Evolutionary conservation across 2,329 filamentous ascomycete genomes (phyloP).

Genomic region (Penicillium sp.): DNA sequence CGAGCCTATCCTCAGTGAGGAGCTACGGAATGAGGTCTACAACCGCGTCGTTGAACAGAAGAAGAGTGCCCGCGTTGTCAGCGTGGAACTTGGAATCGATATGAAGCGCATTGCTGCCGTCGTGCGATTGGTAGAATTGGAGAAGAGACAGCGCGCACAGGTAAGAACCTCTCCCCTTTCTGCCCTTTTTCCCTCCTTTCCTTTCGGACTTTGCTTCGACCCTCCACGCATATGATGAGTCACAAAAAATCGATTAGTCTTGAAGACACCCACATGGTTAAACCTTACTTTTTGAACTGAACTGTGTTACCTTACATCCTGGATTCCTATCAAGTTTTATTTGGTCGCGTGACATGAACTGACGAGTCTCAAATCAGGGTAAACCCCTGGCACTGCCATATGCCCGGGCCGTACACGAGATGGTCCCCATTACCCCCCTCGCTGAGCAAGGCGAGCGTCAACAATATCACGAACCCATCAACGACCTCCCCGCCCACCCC

Average conservation of each 20-base stretch:
- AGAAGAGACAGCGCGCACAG: conserved; percentile 72
- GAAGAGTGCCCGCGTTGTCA: conserved; percentile 71
- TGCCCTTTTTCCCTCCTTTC: conserved; percentile 2
- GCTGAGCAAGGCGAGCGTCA: conserved; percentile 38
- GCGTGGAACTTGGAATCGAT: conserved; percentile 73
- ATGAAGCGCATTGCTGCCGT: conserved; percentile 82
- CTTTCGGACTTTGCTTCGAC: neutral
- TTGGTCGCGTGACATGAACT: conserved; percentile 21
- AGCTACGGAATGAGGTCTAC: conserved; percentile 71
- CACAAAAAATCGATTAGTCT: conserved; percentile 96
- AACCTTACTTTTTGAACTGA: conserved; percentile 54
- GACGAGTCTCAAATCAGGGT: conserved; percentile 53
- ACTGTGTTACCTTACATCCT: conserved; percentile 9
- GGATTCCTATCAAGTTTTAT: conserved; percentile 6
- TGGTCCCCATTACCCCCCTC: conserved; percentile 71
- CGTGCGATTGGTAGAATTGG: conserved; percentile 78
- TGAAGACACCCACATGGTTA: conserved; percentile 76
- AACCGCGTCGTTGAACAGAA: conserved; percentile 62
- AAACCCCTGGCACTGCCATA: conserved; percentile 76
- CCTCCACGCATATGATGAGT: conserved; percentile 59
- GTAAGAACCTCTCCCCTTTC: conserved; percentile 53
- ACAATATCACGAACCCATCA: conserved; percentile 58
- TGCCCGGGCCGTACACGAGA: conserved; percentile 68
- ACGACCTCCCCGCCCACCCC: conserved; percentile 61
- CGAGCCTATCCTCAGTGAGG: conserved; percentile 70